These are phyloP conservation scores for Grosmannia serpens DNA, from an alignment of 2,329 filamentous ascomycete genomes.

Conservation along the genomic window DNA sequence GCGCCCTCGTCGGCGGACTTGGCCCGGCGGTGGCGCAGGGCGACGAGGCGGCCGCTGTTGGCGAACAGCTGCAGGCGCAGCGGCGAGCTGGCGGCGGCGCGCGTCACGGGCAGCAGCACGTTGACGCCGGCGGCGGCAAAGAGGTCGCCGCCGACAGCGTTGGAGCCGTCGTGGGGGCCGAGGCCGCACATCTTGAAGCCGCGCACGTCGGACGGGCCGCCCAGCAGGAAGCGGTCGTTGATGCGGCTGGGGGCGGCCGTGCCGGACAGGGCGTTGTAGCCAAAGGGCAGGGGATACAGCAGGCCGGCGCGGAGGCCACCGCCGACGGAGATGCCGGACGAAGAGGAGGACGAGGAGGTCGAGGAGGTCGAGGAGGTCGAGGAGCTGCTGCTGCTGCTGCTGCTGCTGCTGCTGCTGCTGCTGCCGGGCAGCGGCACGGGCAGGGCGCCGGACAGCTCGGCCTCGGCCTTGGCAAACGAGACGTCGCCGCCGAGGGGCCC, in stretches of 20 bases:
- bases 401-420: not conserved
- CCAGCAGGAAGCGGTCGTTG: conserved; percentile 91
- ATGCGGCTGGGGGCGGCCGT: conserved; percentile 60
- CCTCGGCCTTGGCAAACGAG: conserved; percentile 84
- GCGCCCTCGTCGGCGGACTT: conserved; percentile 9
- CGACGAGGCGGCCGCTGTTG: conserved; percentile 77
- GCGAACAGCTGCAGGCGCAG: conserved; percentile 82
- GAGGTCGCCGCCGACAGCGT: conserved; percentile 83
- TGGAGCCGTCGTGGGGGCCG: conserved; percentile 73
- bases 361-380: not conserved
- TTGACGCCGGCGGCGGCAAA: conserved; percentile 85
- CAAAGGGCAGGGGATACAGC: conserved; percentile 67
- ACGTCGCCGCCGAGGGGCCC: conserved; percentile 80
- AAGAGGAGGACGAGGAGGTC: not conserved
- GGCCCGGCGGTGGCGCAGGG: conserved; percentile 42
- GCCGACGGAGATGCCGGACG: conserved; percentile 62
- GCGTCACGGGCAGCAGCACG: conserved; percentile 73
- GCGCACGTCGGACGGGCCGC: conserved; percentile 86
- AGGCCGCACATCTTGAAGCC: conserved; percentile 86
- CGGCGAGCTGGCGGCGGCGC: conserved; percentile 69
- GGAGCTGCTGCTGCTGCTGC: not conserved
- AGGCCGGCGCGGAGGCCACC: conserved; percentile 71
- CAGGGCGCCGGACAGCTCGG: conserved; percentile 67
- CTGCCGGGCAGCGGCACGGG: conserved; percentile 58
- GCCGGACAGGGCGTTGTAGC: conserved; percentile 35